Evolutionary conservation across 1,284 basidiomycete genomes (phyloP), one percentile per base, ranked within the genome.

Genomic region (Rhodofomes roseus): DNA sequence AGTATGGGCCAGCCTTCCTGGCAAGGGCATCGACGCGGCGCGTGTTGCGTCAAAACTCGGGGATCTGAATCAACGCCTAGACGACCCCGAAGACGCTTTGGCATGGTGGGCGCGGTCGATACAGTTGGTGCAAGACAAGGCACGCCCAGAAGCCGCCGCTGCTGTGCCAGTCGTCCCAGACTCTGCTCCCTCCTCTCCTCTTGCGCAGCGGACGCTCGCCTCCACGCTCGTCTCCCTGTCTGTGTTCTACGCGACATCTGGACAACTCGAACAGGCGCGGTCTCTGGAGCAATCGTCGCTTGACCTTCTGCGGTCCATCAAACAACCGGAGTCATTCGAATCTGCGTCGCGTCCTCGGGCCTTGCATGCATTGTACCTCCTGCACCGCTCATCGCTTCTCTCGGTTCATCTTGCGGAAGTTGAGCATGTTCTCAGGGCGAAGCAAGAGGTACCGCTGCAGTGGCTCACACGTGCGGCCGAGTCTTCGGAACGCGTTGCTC

Each of bases 391-490:
- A 4, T 84, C 92, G 4, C 74, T 94, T 3, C 74, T 94, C 50
- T 84, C 83, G 3, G 79, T 92, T 20, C 91, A 95, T 68, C 81
- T 85, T 16, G 90, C 90, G 0, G 89, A 92, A 68, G 89, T 94
- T 8, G 73, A 83, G 5, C 82, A 89, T 66, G 89, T 86, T 6
- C 78, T 81, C 44, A 76, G 76, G 39, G 73, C 73, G 18, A 76
- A 80, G 36, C 65, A 73, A 4, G 64, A 73, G 16, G 69, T 76
- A 34, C 85, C 87, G 0, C 74, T 90, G 31, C 80, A 84, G 59
- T 81, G 82, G 72, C 74, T 91, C 29, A 76, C 75, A 2, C 75
- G 77, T 18, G 87, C 91, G 1, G 85, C 86, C 2, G 78, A 84
- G 62, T 82, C 82, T 6, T 86, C 90, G 0, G 89, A 92, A 67